Base-by-base conservation (phyloP, 768 basidiomycete species). In the Grammothele lineata region DNA sequence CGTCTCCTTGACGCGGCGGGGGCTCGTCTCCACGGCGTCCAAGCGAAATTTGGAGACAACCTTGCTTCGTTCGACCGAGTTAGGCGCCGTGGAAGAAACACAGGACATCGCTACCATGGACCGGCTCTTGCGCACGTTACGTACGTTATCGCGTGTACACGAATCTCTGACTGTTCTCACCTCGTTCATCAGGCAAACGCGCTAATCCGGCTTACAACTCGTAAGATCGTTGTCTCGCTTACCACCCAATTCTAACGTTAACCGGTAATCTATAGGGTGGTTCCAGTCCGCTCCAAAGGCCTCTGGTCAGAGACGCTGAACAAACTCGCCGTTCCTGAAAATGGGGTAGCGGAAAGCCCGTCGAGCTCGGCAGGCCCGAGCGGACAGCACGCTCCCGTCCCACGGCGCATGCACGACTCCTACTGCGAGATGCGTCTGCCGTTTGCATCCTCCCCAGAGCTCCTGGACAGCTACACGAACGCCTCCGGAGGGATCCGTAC, bases 401-500 rank as follows among this genome's bases (percentile, higher is more conserved):
- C 27, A 30, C 27, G 83, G 7, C 64, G 70, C 40, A 88, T 87
- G 85, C 70, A 80, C 41, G 83, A 87, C 57, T 86, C 84, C 0
- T 87, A 87, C 57, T 73, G 80, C 30, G 81, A 87, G 59, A 61
- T 84, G 5, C 55, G 75, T 7, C 73, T 88, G 17, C 82, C 83
- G 1, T 87, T 87, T 60, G 72, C 72, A 1, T 80, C 80, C 1
- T 75, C 76, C 14, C 71, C 79, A 0, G 63, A 74, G 43, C 64
- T 84, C 11, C 66, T 85, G 19, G 86, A 87, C 55, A 73, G 79
- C 49, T 87, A 87, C 56, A 83, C 77, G 6, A 87, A 86, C 57
- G 83, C 83, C 0, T 71, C 73, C 21, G 86, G 86, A 15, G 81
- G 83, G 15, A 80, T 87, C 51, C 75, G 85, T 34, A 85, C 73